A percentile compares a stretch with the other conserved stretches of the same genome.
Evolutionary conservation across 805 yeast genomes (phyloP).

Genomic region (Schizosaccharomyces osmophilus): DNA sequence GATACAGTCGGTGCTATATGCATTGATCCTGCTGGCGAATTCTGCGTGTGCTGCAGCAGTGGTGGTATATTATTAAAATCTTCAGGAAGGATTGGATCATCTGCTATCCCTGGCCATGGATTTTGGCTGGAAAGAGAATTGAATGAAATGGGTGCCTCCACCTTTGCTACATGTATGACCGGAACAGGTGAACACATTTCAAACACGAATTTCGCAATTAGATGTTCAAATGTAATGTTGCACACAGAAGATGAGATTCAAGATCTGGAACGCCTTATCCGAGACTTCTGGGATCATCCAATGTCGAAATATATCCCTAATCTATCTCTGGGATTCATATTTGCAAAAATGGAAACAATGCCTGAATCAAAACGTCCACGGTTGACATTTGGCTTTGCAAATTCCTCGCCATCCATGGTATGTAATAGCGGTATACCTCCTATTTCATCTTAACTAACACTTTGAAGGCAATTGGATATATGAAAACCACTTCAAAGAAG

Average conservation of each 20-base stretch:
- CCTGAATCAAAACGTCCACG: no score
- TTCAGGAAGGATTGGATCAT: conserved; percentile 20
- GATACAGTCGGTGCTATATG: conserved; percentile 21
- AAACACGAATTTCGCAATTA: not conserved
- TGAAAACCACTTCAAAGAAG: not conserved
- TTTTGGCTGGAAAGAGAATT: conserved; percentile 5
- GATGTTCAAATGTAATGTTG: not conserved
- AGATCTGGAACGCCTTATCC: not conserved
- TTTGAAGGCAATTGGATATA: not conserved
- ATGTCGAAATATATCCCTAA: not conserved
- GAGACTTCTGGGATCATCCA: not conserved
- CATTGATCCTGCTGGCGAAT: conserved; percentile 8
- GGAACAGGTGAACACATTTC: not conserved
- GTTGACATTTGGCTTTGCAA: not conserved
- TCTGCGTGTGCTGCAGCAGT: conserved; percentile 17
- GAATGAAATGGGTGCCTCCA: not conserved
- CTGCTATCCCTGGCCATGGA: conserved; percentile 19
- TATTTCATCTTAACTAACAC: no score
- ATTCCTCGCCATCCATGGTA: not conserved
- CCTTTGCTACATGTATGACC: not conserved
- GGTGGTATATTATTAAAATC: conserved; percentile 18
- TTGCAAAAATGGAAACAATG: not conserved
- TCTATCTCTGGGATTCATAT: not conserved
- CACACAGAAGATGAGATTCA: not conserved
- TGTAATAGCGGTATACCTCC: not conserved